Base-by-base conservation (phyloP, 2,329 filamentous ascomycete genomes). In the Colletotrichum musicola region DNA sequence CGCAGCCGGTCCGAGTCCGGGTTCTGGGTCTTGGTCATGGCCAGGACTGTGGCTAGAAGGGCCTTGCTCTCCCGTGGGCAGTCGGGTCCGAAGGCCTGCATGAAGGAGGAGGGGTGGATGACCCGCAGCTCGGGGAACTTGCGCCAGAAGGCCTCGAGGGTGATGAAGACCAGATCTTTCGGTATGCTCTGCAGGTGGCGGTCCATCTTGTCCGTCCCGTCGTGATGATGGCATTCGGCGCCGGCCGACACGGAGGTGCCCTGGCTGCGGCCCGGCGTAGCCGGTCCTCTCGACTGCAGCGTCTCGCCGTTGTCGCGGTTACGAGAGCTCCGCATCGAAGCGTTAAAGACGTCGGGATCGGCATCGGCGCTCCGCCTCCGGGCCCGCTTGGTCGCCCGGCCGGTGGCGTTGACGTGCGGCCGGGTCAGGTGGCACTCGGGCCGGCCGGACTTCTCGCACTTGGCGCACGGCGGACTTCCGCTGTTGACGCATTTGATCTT, bases 401-500 rank as follows among this genome's bases (percentile, higher is more conserved):
- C 30, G 10, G 57, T 56, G 50, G 62, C 9, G 57, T 66, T 58
- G 7, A 49, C 62, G 16, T 67, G 66, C 2, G 76, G 74, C 30
- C 73, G 64, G 1, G 70, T 74, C 2, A 80, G 72, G 38, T 72
- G 68, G 42, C 79, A 80, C 0, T 70, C 72, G 6, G 69, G 30
- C 4, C 72, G 72, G 3, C 72, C 73, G 2, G 75, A 71, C 50
- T 74, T 75, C 22, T 72, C 69, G 30, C 78, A 80, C 40, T 76
- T 73, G 18, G 73, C 72, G 4, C 78, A 80, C 0, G 78, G 78
- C 18, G 77, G 62, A 3, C 38, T 70, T 22, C 78, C 78, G 5
- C 69, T 54, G 64, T 80, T 77, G 13, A 77, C 71, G 58, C 78
- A 80, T 53, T 80, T 80, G 14, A 80, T 72, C 54, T 80, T 80